phyloP scores from a whole-genome alignment of 108 stramenopile genomes.

The Stephanodiscus minutulus region DNA sequence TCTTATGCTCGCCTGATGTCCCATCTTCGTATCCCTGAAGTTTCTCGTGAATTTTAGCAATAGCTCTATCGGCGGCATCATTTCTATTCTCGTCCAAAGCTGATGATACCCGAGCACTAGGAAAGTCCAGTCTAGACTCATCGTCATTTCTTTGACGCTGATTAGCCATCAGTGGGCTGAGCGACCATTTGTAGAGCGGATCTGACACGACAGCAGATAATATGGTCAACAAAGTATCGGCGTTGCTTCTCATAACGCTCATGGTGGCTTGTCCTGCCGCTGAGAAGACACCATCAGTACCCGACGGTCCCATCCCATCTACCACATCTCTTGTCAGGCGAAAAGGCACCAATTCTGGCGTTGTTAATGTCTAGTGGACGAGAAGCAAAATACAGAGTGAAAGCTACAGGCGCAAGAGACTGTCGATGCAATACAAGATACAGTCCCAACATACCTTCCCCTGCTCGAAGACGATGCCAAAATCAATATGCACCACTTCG shows the following conservation, averaged over 20 bases:
- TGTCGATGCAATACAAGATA: not conserved
- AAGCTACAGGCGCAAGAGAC: not conserved
- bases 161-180: constrained; percentile 75
- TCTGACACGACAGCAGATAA: constrained; percentile 94
- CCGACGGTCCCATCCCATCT: constrained; percentile 95
- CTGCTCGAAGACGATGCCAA: constrained; percentile 99
- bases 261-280: constrained; percentile 80
- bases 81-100: constrained; percentile 41
- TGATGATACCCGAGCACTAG: constrained; percentile 13
- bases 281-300: constrained; percentile 91
- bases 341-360: constrained; percentile 97
- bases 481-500: constrained; percentile 99
- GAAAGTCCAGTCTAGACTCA: constrained; percentile 14
- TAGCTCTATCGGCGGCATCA: constrained; percentile 62
- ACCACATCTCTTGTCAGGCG: constrained; percentile 96
- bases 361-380: constrained; percentile 42
- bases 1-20: constrained; percentile 88
- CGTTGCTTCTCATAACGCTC: constrained; percentile 78
- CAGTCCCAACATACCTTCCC: constrained; percentile 71
- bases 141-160: constrained; percentile 44
- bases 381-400: not conserved
- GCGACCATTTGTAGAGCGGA: constrained; percentile 92
- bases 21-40: constrained; percentile 97
- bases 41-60: constrained; percentile 89
- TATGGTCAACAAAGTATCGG: constrained; percentile 86